Base-by-base conservation (phyloP, 495 filamentous ascomycete genomes). In the Neurospora africana region DNA sequence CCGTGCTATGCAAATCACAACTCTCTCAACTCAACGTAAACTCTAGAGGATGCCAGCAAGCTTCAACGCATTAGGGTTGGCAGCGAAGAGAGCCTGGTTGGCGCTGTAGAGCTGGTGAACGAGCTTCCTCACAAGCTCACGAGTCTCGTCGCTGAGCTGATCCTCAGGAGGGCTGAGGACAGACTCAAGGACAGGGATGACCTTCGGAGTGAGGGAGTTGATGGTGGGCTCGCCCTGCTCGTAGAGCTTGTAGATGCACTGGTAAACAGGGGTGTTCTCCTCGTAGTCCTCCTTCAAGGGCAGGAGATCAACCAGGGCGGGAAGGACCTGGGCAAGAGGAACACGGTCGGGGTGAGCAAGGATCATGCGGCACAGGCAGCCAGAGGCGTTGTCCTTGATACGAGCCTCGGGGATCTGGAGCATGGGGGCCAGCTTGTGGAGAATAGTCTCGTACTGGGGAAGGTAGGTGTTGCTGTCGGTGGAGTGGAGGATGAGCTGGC, bases 281-380 rank as follows among this genome's bases (percentile, higher is more conserved):
- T 97, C 94, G 74, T 88, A 98, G 80, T 99, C 95, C 76, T 97
- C 94, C 83, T 91, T 93, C 76, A 98, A 83, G 35, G 95, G 95
- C 65, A 99, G 86, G 15, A 95, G 86, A 70, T 85, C 86, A 23
- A 95, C 87, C 53, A 99, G 85, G 4, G 87, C 89, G 33, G 94
- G 94, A 2, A 99, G 86, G 23, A 97, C 91, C 13, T 97, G 89
- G 71, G 86, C 81, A 71, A 93, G 84, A 6, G 94, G 94, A 8
- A 98, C 88, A 69, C 87, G 87, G 68, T 93, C 89, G 13, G 91
- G 91, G 78, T 93, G 88, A 71, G 89, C 89, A 78, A 92, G 87
- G 79, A 98, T 97, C 92, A 99, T 94, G 73, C 95, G 91, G 78
- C 87, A 89, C 36, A 98, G 85, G 80, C 96, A 98, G 41, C 95